Evolutionary conservation across 805 yeast species (phyloP).

Genomic region (Lipomyces anomalus): DNA sequence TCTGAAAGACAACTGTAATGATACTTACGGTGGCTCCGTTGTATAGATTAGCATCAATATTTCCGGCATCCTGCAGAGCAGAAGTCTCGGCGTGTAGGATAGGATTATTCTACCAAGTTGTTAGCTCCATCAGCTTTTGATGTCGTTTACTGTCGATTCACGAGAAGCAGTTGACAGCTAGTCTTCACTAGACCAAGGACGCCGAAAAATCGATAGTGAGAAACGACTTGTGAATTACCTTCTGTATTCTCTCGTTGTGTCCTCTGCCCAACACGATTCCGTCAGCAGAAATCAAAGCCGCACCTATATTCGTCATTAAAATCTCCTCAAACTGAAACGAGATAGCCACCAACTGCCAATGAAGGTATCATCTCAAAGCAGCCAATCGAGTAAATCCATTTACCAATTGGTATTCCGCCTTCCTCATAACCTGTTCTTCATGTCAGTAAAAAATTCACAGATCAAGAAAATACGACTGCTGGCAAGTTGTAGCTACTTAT

Average conservation of each 20-base stretch:
- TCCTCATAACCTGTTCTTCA: slow-evolving; percentile 51
- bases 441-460: neutral
- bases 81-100: slow-evolving; percentile 90
- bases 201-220: too few species aligned
- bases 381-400: slow-evolving; percentile 25
- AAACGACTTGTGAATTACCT: too few species aligned
- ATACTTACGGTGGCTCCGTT: slow-evolving; percentile 62
- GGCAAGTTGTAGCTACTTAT: too few species aligned
- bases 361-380: too few species aligned
- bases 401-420: slow-evolving; percentile 84
- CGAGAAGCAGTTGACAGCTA: too few species aligned
- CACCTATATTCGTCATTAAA: slow-evolving; percentile 48
- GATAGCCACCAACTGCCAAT: too few species aligned
- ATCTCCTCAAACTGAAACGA: slow-evolving; percentile 8
- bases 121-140: too few species aligned
- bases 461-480: too few species aligned
- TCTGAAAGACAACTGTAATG: neutral
- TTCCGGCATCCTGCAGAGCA: slow-evolving; percentile 84
- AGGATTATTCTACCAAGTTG: slow-evolving; percentile 32
- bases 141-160: too few species aligned
- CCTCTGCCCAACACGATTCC: slow-evolving; percentile 84
- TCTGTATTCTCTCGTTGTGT: slow-evolving; percentile 85
- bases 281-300: slow-evolving; percentile 63
- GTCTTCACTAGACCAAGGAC: too few species aligned
- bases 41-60: slow-evolving; percentile 73